Evolutionary conservation across 768 basidiomycete genomes (phyloP).

Genomic region (Lentinula raphanica): DNA sequence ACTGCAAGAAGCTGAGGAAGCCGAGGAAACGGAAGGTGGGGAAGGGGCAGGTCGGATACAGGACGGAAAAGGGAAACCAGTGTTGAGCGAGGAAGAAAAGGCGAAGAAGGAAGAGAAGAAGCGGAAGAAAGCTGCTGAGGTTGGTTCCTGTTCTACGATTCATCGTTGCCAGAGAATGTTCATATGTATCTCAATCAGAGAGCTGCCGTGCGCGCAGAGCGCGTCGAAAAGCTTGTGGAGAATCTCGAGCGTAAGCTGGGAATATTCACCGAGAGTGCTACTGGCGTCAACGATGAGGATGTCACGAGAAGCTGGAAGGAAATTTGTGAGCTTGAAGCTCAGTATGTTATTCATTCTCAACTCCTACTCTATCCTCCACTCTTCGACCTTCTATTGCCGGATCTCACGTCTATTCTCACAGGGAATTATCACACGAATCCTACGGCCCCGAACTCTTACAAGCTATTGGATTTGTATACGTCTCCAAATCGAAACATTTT

Average conservation of each 20-base stretch:
- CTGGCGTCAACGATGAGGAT: constrained; percentile 60
- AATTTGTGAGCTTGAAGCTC: constrained; percentile 77
- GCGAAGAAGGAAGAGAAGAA: constrained; percentile 72
- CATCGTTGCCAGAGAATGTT: constrained; percentile 2
- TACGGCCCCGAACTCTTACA: constrained; percentile 86
- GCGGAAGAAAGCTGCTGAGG: constrained; percentile 62
- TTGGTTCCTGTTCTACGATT: constrained; percentile 22
- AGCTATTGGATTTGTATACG: constrained; percentile 82
- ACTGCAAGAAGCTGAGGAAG: constrained; percentile 80
- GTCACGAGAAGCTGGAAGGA: constrained; percentile 69
- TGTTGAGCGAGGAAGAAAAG: constrained; percentile 65
- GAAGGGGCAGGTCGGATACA: constrained; percentile 31
- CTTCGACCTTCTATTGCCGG: too few species aligned
- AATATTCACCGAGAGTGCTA: constrained; percentile 83
- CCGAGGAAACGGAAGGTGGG: constrained; percentile 36
- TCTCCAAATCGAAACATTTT: constrained; percentile 76
- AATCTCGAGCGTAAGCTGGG: constrained; percentile 78
- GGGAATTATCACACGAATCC: constrained; percentile 79
- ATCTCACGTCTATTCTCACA: constrained; percentile 20
- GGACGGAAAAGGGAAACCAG: constrained; percentile 50
- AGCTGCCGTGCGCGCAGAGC: constrained; percentile 72
- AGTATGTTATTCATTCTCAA: constrained; percentile 42
- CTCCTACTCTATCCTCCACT: not conserved
- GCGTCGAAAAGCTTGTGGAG: constrained; percentile 71
- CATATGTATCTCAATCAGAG: constrained; percentile 42